Conservation (phyloP, 1,139 yeast genomes). For the Sugiyamaella xylanicola region DNA sequence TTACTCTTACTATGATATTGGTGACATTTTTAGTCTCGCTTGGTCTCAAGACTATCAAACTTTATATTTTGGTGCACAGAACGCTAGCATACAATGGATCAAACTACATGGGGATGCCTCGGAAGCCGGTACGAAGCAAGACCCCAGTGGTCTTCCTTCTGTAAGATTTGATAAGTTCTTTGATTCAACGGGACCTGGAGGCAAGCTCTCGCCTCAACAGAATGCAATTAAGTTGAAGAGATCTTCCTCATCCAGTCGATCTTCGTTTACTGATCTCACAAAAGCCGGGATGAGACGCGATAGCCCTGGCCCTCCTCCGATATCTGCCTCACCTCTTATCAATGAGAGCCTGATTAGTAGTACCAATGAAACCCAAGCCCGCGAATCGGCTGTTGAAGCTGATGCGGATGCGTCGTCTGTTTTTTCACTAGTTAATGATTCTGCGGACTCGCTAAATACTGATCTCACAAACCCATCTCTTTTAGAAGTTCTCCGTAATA, state of each 20-base stretch:
- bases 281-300: not conserved
- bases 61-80: conserved; percentile 86
- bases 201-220: conserved; percentile 47
- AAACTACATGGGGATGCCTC: conserved; percentile 42
- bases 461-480: conserved; percentile 35
- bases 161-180: conserved; percentile 82
- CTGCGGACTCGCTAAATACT: not conserved
- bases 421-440: not conserved
- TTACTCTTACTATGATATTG: conserved; percentile 84
- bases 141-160: conserved; percentile 59
- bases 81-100: conserved; percentile 83
- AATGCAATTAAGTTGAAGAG: conserved; percentile 21
- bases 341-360: not conserved
- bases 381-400: not conserved
- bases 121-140: conserved; percentile 19
- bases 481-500: conserved; percentile 67
- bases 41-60: conserved; percentile 65
- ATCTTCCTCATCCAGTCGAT: conserved; percentile 3
- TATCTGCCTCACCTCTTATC: not conserved
- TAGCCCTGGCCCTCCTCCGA: not conserved
- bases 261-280: conserved; percentile 14
- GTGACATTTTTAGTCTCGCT: conserved; percentile 84
- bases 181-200: conserved; percentile 88
- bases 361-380: not conserved
- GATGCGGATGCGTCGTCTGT: conserved; percentile 6